Evolutionary conservation across 345 rosid species (phyloP), one percentile per base, ranked within the genome.

Genomic region (Brassica carinata): DNA sequence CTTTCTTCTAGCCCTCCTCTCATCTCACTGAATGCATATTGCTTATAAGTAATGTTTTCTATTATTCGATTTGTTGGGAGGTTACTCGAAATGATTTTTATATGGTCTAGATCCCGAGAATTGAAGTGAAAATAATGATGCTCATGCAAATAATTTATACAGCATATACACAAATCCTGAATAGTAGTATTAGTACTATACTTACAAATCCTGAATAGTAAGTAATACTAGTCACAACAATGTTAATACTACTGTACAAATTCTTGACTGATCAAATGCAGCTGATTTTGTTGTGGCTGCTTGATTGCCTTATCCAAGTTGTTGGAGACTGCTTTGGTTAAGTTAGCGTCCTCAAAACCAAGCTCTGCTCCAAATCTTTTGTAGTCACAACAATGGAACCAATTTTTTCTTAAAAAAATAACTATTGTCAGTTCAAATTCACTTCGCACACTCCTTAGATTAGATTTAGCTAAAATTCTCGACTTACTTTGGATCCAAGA

Each of bases 401-500:
- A 80, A 69, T 27, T 13, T 55, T 27, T 1, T 15, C n/a, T 27
- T 29, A 4, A 9, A 5, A 10, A 8, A 7, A 64, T 17, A 59
- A 27, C n/a, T 23, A 5, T 26, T 15, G 58, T 40, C 36, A 4
- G 69, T 71, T 51, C 29, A 77, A 57, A 43, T 31, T 73, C 64
- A 55, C 14, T 69, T 74, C 43, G 11, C 71, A 64, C 1, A 40
- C 57, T 9, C 11, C 11, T 45, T 61, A 13, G 0, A 17, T 36
- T 64, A 75, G 27, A 29, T 70, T 76, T 8, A 10, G 45, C 17
- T 55, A 29, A 29, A 29, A 29, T 29, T 57, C 73, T 75, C 0
- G 7, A 77, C 94, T 91, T 89, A 92, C 98, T 90, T 91, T 43
- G 98, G 91, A 84, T 92, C 97, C 71, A 92, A 97, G 53, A 94